Percentiles rank a stretch among this genome's conserved stretches.
phyloP scores from a whole-genome alignment of 1,284 basidiomycete genomes.

The Pisolithus thermaeus region DNA sequence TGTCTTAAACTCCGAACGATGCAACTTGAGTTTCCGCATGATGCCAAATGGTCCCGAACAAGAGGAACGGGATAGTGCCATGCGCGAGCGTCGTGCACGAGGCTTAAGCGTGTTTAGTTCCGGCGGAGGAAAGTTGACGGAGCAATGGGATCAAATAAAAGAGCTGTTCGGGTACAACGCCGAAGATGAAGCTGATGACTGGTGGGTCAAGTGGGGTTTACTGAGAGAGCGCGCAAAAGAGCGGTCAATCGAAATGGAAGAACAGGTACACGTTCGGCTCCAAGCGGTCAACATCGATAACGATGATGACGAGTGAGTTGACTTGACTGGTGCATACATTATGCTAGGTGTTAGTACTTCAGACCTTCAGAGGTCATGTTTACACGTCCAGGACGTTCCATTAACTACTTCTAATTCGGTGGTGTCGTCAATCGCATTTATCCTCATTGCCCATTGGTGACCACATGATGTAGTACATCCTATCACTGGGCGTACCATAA shows the following conservation, averaged over 20 bases:
- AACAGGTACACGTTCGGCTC: slow-evolving; percentile 8
- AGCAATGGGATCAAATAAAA: slow-evolving; percentile 38
- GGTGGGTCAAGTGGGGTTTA: slow-evolving; percentile 36
- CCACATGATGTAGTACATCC: no score
- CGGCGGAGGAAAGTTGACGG: slow-evolving; percentile 18
- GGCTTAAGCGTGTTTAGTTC: slow-evolving; percentile 33
- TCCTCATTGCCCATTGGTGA: no score
- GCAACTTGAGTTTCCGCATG: slow-evolving; percentile 35
- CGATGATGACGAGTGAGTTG: neutral
- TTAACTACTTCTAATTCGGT: no score
- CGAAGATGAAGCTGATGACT: slow-evolving; percentile 39
- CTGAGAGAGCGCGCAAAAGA: slow-evolving; percentile 25
- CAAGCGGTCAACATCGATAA: neutral
- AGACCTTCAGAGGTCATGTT: no score
- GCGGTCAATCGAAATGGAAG: slow-evolving; percentile 14
- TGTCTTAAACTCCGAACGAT: slow-evolving; percentile 32
- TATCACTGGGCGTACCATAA: no score
- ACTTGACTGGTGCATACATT: no score
- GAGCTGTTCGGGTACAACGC: slow-evolving; percentile 39
- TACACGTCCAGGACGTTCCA: no score
- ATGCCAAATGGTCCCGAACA: slow-evolving; percentile 35
- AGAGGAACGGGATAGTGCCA: slow-evolving; percentile 35
- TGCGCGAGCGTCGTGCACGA: slow-evolving; percentile 34
- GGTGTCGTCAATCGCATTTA: no score
- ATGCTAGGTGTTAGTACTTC: no score